phyloP scores from a whole-genome alignment of 2,329 filamentous ascomycete genomes.

The Hysterium pulicare region DNA sequence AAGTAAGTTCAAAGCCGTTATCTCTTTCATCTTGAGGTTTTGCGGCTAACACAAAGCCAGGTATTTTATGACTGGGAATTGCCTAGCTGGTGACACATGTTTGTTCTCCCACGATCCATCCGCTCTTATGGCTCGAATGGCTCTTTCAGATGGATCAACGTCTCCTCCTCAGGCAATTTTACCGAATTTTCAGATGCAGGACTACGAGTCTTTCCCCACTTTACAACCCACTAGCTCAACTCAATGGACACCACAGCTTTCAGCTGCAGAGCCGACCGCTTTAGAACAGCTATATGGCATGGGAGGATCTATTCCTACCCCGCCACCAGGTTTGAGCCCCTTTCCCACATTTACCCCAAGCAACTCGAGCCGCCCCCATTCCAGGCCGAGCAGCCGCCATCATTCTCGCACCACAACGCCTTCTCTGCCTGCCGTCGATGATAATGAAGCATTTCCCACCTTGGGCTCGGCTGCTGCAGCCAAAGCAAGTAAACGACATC shows the following conservation, averaged over 20 bases:
- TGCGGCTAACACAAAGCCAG: conserved; percentile 51
- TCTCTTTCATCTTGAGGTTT: conserved; percentile 5
- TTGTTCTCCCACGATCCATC: conserved; percentile 97
- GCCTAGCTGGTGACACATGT: conserved; percentile 87
- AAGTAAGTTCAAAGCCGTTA: conserved; percentile 68
- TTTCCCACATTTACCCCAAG: conserved; percentile 57
- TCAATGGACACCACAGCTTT: conserved; percentile 38
- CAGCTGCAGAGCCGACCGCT: conserved; percentile 38
- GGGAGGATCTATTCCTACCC: conserved; percentile 42
- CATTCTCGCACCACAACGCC: conserved; percentile 62
- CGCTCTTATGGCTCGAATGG: conserved; percentile 77
- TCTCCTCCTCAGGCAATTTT: conserved; percentile 62
- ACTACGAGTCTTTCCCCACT: conserved; percentile 80
- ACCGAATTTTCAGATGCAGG: conserved; percentile 73
- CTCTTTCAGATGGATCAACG: conserved; percentile 65
- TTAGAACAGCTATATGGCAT: conserved; percentile 43
- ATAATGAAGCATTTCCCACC: conserved; percentile 92
- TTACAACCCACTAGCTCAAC: conserved; percentile 52
- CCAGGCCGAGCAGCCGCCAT: conserved; percentile 80
- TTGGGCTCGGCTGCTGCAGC: conserved; percentile 69
- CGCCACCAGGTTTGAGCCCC: conserved; percentile 68
- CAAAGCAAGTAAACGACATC: conserved; percentile 84
- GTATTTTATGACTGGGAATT: conserved; percentile 96
- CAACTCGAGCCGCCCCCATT: conserved; percentile 64
- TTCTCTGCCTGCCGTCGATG: conserved; percentile 76